These are phyloP conservation scores for Schizothecium vesticola DNA, from an alignment of 495 filamentous ascomycete genomes.

Conservation along the genomic window DNA sequence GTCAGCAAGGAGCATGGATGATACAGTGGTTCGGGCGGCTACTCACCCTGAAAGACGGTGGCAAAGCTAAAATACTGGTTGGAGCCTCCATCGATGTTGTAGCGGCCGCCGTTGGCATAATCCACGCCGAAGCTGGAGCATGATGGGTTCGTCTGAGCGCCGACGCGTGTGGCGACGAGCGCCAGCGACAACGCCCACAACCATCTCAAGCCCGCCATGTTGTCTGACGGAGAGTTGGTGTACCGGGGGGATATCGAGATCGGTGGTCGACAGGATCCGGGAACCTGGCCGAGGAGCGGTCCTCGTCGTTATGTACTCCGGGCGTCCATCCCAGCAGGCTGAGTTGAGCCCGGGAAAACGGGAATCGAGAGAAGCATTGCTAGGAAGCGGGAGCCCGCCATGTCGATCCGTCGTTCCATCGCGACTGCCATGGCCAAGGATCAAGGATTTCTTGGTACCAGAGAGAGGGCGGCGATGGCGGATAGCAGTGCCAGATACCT, in stretches of 20 bases:
- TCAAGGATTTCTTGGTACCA: background rate
- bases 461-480: conserved; percentile 1
- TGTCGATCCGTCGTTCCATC: background rate
- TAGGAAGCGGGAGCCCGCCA: background rate
- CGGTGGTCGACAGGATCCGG: conserved; percentile 2
- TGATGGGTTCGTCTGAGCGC: conserved; percentile 16
- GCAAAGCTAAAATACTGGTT: conserved; percentile 40
- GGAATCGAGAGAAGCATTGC: background rate
- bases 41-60: conserved; percentile 38
- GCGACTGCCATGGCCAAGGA: background rate
- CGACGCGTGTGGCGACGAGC: conserved; percentile 23
- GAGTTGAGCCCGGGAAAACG: conserved; percentile 5
- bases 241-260: background rate
- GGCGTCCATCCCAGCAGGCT: background rate
- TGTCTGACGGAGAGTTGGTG: background rate
- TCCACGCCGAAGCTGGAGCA: conserved; percentile 41
- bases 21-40: background rate
- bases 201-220: conserved; percentile 14
- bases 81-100: conserved; percentile 38
- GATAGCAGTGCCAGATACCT: conserved; percentile 21
- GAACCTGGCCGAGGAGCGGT: background rate
- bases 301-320: conserved; percentile 4
- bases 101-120: conserved; percentile 38
- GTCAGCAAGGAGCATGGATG: background rate
- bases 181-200: conserved; percentile 18